Evolutionary conservation across 2,329 filamentous ascomycete species (phyloP).

Genomic region (Colletotrichum paranaense): DNA sequence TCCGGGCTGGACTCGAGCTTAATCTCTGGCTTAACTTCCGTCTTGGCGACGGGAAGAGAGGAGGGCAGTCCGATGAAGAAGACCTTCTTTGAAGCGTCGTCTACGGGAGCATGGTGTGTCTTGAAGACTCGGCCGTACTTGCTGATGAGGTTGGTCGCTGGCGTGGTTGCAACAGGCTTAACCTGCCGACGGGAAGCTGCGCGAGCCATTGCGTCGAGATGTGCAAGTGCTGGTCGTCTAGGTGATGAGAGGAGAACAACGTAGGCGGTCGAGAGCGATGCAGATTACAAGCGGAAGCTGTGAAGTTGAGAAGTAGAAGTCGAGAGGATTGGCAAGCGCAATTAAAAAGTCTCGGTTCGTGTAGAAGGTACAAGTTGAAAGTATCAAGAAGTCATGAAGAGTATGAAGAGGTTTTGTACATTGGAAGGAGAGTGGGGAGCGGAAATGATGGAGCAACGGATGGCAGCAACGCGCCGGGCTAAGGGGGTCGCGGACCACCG

Average conservation of each 20-base stretch:
- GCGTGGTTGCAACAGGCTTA: slow-evolving; percentile 25
- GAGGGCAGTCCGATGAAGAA: slow-evolving; percentile 29
- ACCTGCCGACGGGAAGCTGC: slow-evolving; percentile 33
- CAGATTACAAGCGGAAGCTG: neutral
- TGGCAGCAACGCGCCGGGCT: slow-evolving; percentile 27
- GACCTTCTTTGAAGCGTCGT: slow-evolving; percentile 30
- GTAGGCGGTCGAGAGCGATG: neutral
- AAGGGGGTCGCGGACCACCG: slow-evolving; percentile 24
- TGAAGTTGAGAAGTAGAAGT: neutral
- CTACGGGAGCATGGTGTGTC: slow-evolving; percentile 1
- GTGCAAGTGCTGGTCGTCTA: neutral
- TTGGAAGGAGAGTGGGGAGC: slow-evolving; percentile 32
- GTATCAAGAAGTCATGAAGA: slow-evolving; percentile 15
- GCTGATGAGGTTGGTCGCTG: slow-evolving; percentile 31
- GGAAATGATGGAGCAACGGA: slow-evolving; percentile 25
- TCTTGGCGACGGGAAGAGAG: slow-evolving; percentile 15
- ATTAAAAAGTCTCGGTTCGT: neutral
- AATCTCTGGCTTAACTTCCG: slow-evolving; percentile 15
- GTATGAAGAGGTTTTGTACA: slow-evolving; percentile 32
- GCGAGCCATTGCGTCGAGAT: slow-evolving; percentile 35
- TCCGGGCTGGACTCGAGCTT: slow-evolving; percentile 23
- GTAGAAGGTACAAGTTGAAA: neutral
- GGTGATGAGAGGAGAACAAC: neutral
- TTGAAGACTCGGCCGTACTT: slow-evolving; percentile 36
- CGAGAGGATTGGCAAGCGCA: slow-evolving; percentile 2